Percentiles rank a stretch among this genome's conserved stretches.
Conservation (phyloP, 495 filamentous ascomycete species). For the Xylaria venustula region DNA sequence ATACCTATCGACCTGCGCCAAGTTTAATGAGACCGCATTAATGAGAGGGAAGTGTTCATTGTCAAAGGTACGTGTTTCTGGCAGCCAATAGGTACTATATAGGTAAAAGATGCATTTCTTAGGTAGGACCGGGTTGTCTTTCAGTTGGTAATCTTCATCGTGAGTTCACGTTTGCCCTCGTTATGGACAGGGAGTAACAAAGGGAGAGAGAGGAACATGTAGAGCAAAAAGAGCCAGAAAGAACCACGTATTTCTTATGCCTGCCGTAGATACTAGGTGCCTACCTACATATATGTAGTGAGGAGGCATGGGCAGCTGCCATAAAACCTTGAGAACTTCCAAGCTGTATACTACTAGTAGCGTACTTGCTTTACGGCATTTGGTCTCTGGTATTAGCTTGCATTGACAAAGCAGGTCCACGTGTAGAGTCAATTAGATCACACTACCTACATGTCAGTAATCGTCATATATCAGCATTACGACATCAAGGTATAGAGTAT, state of each 20-base stretch:
- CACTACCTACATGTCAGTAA: no score
- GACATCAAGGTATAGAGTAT: no score
- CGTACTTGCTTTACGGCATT: no score
- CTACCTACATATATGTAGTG: no score
- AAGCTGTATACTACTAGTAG: no score
- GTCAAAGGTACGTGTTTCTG: not conserved
- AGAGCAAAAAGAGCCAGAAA: not conserved
- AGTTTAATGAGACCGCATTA: slow-evolving; percentile 6
- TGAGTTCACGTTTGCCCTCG: not conserved
- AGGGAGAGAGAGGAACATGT: not conserved
- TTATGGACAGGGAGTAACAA: not conserved
- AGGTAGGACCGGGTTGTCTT: slow-evolving; percentile 6
- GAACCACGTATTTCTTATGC: not conserved
- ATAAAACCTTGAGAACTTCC: no score
- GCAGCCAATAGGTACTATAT: not conserved
- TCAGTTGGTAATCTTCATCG: not conserved
- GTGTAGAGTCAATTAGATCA: no score
- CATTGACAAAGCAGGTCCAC: no score
- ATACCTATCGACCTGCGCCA: slow-evolving; percentile 1
- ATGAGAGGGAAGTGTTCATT: slow-evolving; percentile 1
- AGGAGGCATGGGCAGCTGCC: no score
- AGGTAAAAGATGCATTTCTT: not conserved
- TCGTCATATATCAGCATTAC: no score
- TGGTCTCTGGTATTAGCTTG: no score
- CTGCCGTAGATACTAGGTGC: no score